Base-by-base conservation (phyloP, 345 rosid species). In the Acer saccharum region DNA sequence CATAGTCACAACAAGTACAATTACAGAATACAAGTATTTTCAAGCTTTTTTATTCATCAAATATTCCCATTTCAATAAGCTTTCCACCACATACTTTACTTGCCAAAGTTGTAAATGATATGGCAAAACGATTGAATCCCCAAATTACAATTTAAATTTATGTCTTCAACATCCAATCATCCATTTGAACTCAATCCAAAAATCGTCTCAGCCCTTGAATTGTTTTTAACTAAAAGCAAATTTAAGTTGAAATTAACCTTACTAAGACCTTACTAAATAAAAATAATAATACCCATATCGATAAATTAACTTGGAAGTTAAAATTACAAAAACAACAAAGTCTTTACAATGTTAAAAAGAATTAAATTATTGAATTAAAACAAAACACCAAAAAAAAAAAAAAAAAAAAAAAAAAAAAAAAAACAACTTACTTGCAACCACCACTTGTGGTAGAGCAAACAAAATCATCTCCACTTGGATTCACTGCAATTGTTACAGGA, bases 401-500 rank as follows among this genome's bases (percentile, higher is more conserved):
- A 54, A 23, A 4, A 18, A 62, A n/a, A 48, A 0, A 23, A 16
- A 61, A 52, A 54, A 23, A 4, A 18, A 62, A n/a, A 48, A 0
- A 23, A 16, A 61, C 48, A 78, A 86, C 94, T 78, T 81, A 96
- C 98, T 85, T 90, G 97, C 93, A 92, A 68, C 95, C 93, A 63
- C 95, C 97, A 70, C 81, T 88, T 76, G 94, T 89, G 61, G 95
- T 88, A 32, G 92, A 95, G 82, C 95, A 93, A 60, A 92, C 91
- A 74, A 96, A 84, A 65, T 86, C 87, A 69, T 93, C 99, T 12
- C 98, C 98, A 76, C 86, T 91, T 10, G 97, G 97, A 80, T 95
- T 95, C 74, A 92, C 98, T 16, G 90, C 84, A 67, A 93, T 84
- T 18, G 90, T 57, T 70, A 90, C 75, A 6, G 89, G 94, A 62